Base-by-base conservation (phyloP, 352 stramenopile genomes). In the Bremia lactucae region DNA sequence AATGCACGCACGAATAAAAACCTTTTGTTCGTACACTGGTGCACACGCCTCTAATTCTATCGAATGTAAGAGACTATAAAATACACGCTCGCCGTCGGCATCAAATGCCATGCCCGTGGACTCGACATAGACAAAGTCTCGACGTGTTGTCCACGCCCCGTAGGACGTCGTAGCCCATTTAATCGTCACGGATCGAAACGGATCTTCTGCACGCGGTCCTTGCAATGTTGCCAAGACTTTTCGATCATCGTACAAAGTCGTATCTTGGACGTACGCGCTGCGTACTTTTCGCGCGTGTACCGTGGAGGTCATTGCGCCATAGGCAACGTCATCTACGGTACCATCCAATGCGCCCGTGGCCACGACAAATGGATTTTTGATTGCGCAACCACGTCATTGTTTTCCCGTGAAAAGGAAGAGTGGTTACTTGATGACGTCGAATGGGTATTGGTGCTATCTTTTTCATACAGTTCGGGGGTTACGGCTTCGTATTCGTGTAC, bases 61-160 rank as follows among this genome's bases (percentile, higher is more conserved):
- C 14, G 59, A 70, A 25, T 74, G 60, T 29, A 67, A 60, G 16
- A 74, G 44, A 18, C 52, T 60, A 47, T 77, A 74, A 29, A 68
- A 66, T 10, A 70, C 43, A 4, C 29, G 43, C 14, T 67, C 49
- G 6, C 59, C 61, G 18, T 68, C 51, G 13, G 48, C 58, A 26
- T 72, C 55, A 20, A 62, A 46, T 2, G 55, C 48, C 45, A 70
- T 59, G 21, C 66, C 66, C 21, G 57, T 67, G 1, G 55, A 61
- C 35, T 77, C 66, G 6, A 66, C 11, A 20, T 69, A 62, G 23
- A 74, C 21, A 11, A 67, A 55, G 48, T 74, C 64, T 16, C 64
- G 46, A 14, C 44, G 42, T 3, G 38, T 55, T 6, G 56, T 37
- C 37, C 68, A 65, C 14, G 57, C 15, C 3, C 56, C 49, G 20